A percentile compares a stretch with the other conserved stretches of the same genome.
phyloP scores from a whole-genome alignment of 352 stramenopile genomes.

The Phytophthora macrochlamydospora region DNA sequence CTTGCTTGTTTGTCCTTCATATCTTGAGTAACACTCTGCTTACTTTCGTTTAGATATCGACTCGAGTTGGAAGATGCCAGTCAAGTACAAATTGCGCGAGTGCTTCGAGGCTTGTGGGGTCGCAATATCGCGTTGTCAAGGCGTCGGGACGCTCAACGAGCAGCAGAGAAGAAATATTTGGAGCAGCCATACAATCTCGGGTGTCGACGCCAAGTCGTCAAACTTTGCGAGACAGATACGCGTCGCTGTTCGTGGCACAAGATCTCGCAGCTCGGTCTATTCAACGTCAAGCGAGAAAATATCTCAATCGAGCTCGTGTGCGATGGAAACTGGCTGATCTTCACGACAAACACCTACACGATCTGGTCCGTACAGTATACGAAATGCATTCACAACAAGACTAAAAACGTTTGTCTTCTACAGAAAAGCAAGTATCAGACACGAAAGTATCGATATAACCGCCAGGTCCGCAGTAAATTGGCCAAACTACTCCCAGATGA shows the following conservation, averaged over 20 bases:
- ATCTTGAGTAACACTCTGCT: not conserved
- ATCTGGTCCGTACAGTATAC: constrained; percentile 41
- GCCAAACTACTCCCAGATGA: constrained; percentile 46
- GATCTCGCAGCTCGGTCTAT: constrained; percentile 57
- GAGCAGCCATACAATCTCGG: constrained; percentile 46
- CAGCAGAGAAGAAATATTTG: constrained; percentile 31
- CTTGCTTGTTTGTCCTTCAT: not conserved
- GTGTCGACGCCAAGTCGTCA: constrained; percentile 43
- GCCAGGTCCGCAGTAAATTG: constrained; percentile 51
- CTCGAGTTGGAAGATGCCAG: constrained; percentile 71
- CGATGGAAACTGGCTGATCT: constrained; percentile 43
- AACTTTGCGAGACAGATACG: constrained; percentile 47
- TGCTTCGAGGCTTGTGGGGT: constrained; percentile 67
- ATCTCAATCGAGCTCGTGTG: constrained; percentile 50
- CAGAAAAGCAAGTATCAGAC: constrained; percentile 59
- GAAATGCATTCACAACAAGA: not conserved
- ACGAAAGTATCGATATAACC: constrained; percentile 76
- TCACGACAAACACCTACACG: constrained; percentile 37
- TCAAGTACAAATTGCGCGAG: constrained; percentile 67
- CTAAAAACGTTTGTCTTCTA: not conserved
- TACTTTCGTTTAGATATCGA: constrained; percentile 39
- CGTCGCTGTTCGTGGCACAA: constrained; percentile 61
- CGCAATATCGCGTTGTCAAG: constrained; percentile 29
- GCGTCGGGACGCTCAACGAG: constrained; percentile 23
- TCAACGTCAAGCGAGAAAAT: constrained; percentile 44